Evolutionary conservation across 2,329 filamentous ascomycete species (phyloP), one percentile per base, ranked within the genome.

Genomic region (Teratosphaeria epicoccoides): DNA sequence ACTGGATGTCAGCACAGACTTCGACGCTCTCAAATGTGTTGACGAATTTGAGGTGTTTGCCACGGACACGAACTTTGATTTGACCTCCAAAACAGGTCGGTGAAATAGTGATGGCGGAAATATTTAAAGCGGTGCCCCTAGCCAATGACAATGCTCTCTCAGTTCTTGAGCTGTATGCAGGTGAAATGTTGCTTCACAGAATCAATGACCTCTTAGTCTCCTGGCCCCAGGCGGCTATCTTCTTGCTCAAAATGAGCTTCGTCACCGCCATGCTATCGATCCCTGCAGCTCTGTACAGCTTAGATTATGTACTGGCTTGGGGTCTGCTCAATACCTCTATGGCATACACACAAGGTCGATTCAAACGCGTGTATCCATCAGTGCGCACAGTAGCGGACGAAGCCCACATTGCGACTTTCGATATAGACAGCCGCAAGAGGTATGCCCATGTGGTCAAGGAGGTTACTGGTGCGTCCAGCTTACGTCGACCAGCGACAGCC

Each of bases 401-500:
- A 4, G 51, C 55, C 3, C 50, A 57, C 33, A 54, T 57, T 46
- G 49, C 55, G 12, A 46, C 46, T 2, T 14, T 46, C 26, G 46
- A 55, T 25, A 17, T 57, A 2, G 53, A 46, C 23, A 25, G 33
- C 7, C 49, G 44, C 14, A 49, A 48, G 24, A 26, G 29, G 24
- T 46, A 43, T 37, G 46, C 46, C 29, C 29, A 26, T 26, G 9
- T 47, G 6, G 25, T 47, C 46, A n/a, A 11, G 12, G 46, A 47
- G 25, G 12, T 29, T 23, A 47, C 46, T 24, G 46, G 26, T 44
- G 26, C n/a, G 48, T 43, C 20, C 48, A 45, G 24, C 20, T 44
- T 24, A 47, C 46, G 49, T 54, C 73, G 78, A 2, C 80, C 80
- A 14, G 79, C 80, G 1, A 76, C 78, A 14, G 80, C 80, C 80